Percentiles rank a stretch among this genome's conserved stretches.
Conservation (phyloP, 768 basidiomycete genomes). For the Galerina sulciceps region DNA sequence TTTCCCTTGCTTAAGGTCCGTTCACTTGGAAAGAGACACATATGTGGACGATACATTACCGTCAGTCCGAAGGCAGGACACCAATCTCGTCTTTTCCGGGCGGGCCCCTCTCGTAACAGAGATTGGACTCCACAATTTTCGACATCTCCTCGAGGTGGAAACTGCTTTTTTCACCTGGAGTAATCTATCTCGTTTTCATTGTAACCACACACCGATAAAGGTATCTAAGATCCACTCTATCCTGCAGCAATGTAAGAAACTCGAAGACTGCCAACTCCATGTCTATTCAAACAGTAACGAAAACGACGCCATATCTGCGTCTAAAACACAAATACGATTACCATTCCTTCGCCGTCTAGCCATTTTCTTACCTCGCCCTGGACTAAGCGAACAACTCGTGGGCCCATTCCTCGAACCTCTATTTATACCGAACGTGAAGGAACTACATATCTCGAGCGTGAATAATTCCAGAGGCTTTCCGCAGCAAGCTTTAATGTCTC, state of each 20-base stretch:
- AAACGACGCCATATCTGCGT: neutral
- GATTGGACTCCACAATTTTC: slow-evolving; percentile 3
- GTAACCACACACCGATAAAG: neutral
- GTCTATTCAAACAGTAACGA: neutral
- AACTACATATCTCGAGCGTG: neutral
- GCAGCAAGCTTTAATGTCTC: neutral
- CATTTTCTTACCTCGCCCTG: neutral
- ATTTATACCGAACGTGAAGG: neutral
- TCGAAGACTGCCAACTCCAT: neutral
- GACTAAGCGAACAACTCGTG: neutral
- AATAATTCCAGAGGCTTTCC: neutral
- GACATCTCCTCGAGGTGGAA: neutral
- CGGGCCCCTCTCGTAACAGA: slow-evolving; percentile 5
- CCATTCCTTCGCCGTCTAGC: neutral
- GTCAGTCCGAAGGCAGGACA: neutral
- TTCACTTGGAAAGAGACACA: neutral
- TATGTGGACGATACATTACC: neutral
- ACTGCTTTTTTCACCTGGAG: neutral
- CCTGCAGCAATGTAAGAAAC: neutral
- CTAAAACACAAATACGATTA: neutral
- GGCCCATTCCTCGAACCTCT: slow-evolving; percentile 2
- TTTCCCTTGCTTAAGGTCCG: slow-evolving; percentile 1
- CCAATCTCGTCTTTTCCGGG: neutral
- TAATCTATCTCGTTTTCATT: slow-evolving; percentile 4
- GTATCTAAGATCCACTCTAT: neutral